phyloP scores from a whole-genome alignment of 345 rosid species.

The Cardamine chenopodiifolia region DNA sequence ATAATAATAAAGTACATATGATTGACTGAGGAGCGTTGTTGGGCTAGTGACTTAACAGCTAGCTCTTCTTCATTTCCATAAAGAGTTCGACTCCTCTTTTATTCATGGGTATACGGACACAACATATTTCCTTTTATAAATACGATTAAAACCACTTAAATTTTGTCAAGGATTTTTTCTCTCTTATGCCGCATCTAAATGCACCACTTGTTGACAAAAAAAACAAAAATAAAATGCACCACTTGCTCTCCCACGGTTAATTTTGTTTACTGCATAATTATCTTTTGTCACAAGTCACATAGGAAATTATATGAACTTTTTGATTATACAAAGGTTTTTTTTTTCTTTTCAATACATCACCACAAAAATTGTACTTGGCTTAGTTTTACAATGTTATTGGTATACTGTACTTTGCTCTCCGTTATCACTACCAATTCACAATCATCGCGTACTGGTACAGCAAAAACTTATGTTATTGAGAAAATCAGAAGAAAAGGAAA shows the following conservation, averaged over 20 bases:
- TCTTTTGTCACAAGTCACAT: neutral
- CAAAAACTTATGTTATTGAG: neutral
- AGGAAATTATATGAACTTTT: too few relatives aligned
- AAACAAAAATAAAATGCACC: too few relatives aligned
- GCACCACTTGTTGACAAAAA: neutral
- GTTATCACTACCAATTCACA: slow-evolving; percentile 1
- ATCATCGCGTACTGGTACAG: neutral
- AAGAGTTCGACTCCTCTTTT: neutral
- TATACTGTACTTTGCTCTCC: neutral
- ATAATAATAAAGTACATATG: too few relatives aligned
- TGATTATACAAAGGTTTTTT: neutral
- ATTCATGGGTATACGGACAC: neutral
- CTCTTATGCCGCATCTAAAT: neutral
- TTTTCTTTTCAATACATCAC: neutral
- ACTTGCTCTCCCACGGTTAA: neutral
- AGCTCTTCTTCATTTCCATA: neutral
- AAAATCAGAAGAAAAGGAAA: neutral
- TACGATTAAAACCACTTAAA: neutral
- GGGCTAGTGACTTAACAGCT: too few relatives aligned
- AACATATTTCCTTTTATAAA: too few relatives aligned
- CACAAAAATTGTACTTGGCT: neutral
- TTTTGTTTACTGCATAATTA: neutral
- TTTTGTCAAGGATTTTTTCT: neutral
- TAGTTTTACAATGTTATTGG: slow-evolving; percentile 2
- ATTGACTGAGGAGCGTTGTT: neutral